Evolutionary conservation across 495 filamentous ascomycete species (phyloP).

Genomic region (Aspergillus ostianus): DNA sequence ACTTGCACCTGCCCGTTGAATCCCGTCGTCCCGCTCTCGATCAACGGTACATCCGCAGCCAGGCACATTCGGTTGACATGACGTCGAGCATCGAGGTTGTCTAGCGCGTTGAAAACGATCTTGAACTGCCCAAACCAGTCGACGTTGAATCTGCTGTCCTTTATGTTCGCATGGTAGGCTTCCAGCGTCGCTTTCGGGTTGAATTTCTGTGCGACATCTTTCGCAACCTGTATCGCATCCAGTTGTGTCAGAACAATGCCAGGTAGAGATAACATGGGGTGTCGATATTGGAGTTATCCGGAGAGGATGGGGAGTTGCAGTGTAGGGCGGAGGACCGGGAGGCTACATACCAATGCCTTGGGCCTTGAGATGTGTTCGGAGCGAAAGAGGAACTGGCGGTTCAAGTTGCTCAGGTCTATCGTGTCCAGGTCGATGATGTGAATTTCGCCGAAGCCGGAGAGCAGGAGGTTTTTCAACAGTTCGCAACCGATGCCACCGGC

Average conservation of each 20-base stretch:
- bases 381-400: conserved; percentile 96
- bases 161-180: conserved; percentile 94
- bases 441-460: conserved; percentile 90
- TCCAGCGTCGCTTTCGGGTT: conserved; percentile 86
- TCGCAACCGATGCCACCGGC: conserved; percentile 98
- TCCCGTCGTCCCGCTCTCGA: conserved; percentile 96
- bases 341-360: conserved; percentile 76
- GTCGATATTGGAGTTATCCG: conserved; percentile 13
- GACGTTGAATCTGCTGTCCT: conserved; percentile 85
- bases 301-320: conserved; percentile 2
- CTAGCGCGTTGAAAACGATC: conserved; percentile 93
- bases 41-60: conserved; percentile 82
- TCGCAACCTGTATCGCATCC: conserved; percentile 69
- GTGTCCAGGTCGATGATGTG: conserved; percentile 98
- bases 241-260: conserved; percentile 18
- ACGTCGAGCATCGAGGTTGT: conserved; percentile 90
- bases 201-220: conserved; percentile 86
- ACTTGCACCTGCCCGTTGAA: conserved; percentile 98
- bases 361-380: conserved; percentile 98
- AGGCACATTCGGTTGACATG: conserved; percentile 99
- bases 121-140: conserved; percentile 83
- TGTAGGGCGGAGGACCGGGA: background rate
- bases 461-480: conserved; percentile 92
- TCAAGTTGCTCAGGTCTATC: conserved; percentile 96
- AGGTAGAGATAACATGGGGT: background rate